phyloP scores from a whole-genome alignment of 2,329 filamentous ascomycete species.

The Eutypa lata region DNA sequence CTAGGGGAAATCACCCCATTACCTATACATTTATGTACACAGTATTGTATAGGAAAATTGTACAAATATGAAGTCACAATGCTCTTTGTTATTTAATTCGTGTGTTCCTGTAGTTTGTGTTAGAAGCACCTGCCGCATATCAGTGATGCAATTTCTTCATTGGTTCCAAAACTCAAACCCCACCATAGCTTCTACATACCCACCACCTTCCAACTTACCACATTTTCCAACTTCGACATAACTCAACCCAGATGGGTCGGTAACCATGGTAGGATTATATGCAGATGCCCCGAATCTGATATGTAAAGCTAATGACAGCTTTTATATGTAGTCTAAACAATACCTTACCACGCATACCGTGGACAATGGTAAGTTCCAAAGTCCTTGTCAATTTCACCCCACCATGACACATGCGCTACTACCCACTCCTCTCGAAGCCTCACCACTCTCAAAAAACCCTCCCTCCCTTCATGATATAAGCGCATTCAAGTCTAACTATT shows the following conservation, averaged over 20 bases:
- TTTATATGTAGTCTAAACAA: conserved; percentile 97
- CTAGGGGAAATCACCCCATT: not conserved
- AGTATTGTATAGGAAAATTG: not conserved
- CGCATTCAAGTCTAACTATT: conserved; percentile 17
- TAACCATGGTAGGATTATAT: conserved; percentile 34
- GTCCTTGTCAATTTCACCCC: conserved; percentile 5
- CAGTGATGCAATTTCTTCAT: not conserved
- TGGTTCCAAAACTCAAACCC: conserved; percentile 20
- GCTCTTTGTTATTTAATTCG: no score
- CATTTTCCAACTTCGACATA: conserved; percentile 16
- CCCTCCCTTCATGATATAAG: no score
- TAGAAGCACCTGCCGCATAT: not conserved
- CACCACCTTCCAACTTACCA: conserved; percentile 11
- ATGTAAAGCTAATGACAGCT: no score
- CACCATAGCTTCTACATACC: conserved; percentile 21
- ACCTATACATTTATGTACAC: not conserved
- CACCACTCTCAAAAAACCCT: no score
- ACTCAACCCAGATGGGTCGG: conserved; percentile 30
- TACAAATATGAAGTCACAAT: not conserved
- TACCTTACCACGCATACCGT: conserved; percentile 91
- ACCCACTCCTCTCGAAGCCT: no score
- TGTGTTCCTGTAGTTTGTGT: no score
- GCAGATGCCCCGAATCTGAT: no score
- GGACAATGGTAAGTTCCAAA: conserved; percentile 78
- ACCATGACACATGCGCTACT: conserved; percentile 1